Percentiles rank a stretch among this genome's conserved stretches.
Conservation (phyloP, 306 rosid species). For the Alnus rubra region DNA sequence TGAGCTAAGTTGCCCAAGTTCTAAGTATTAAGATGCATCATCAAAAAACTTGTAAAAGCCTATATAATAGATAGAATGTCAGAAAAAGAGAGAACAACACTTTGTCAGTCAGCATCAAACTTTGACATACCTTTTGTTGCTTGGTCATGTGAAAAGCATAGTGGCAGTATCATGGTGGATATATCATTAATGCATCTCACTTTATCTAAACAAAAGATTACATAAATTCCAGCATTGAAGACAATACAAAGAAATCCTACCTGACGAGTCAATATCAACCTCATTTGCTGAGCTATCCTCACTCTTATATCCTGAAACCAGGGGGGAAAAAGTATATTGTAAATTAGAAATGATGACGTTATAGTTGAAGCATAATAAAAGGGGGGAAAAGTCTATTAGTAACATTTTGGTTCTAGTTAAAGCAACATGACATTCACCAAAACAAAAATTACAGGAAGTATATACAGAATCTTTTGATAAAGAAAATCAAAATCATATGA, state of each 20-base stretch:
- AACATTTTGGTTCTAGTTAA: neutral
- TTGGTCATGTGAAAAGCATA: neutral
- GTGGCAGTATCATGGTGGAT: neutral
- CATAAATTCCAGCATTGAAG: constrained; percentile 9
- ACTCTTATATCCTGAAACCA: constrained; percentile 58
- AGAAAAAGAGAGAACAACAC: neutral
- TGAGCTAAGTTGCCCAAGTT: too few species aligned
- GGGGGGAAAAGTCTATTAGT: neutral
- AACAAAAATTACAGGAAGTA: neutral
- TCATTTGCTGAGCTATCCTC: constrained; percentile 75
- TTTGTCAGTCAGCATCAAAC: neutral
- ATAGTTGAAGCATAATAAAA: too few species aligned
- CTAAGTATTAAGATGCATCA: too few species aligned
- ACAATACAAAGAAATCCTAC: constrained; percentile 36
- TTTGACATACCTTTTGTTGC: neutral
- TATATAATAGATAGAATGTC: neutral
- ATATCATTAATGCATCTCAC: neutral
- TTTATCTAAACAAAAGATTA: neutral
- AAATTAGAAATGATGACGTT: constrained; percentile 8
- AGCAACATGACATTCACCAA: neutral
- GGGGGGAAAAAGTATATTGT: constrained; percentile 1
- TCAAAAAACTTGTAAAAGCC: neutral
- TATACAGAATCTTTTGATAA: neutral
- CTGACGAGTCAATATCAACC: constrained; percentile 51
- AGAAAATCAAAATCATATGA: neutral